Conservation (phyloP, 768 basidiomycete species). For the Boletus huronensis region DNA sequence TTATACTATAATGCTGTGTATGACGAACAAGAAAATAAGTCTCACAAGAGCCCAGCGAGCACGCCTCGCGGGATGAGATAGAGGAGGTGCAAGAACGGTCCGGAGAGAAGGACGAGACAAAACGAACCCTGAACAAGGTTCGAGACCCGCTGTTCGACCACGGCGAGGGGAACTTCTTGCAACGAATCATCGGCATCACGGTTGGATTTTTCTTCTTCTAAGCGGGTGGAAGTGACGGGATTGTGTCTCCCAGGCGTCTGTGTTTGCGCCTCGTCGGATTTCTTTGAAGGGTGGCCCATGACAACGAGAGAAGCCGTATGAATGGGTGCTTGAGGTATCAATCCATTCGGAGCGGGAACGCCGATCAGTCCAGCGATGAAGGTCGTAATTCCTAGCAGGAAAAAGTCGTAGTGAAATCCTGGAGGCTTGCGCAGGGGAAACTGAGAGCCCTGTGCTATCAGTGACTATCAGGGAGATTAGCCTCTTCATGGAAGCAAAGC, state of each 20-base stretch:
- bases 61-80: conserved; percentile 79
- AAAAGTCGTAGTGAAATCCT: conserved; percentile 85
- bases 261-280: conserved; percentile 36
- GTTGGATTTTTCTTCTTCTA: conserved; percentile 24
- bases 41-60: conserved; percentile 81
- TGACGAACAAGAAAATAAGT: conserved; percentile 9
- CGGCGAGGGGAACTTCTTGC: conserved; percentile 59
- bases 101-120: conserved; percentile 74
- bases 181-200: neutral
- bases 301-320: conserved; percentile 82
- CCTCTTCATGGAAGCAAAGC: neutral
- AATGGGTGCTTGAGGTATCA: conserved; percentile 89
- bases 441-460: conserved; percentile 88
- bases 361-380: conserved; percentile 87
- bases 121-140: conserved; percentile 82
- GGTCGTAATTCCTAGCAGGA: conserved; percentile 85
- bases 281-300: conserved; percentile 46
- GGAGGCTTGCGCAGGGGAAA: conserved; percentile 91
- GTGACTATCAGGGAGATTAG: conserved; percentile 46
- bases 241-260: neutral
- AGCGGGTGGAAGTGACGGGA: neutral
- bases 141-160: conserved; percentile 92
- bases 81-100: conserved; percentile 79
- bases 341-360: conserved; percentile 81
- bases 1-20: neutral